phyloP scores from a whole-genome alignment of 352 stramenopile genomes.

The Phytophthora constricta region DNA sequence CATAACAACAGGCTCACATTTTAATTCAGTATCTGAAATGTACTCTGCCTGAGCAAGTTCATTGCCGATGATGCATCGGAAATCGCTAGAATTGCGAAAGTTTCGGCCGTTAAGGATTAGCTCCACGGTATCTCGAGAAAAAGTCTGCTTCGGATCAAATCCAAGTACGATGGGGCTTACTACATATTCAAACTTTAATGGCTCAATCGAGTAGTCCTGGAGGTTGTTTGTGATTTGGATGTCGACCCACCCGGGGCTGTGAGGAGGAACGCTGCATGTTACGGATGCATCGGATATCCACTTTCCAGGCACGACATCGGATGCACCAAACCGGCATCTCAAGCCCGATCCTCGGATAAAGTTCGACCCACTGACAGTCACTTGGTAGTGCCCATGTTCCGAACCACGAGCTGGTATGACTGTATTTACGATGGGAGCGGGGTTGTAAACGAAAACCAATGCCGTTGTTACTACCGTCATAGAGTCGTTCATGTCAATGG shows the following conservation, averaged over 20 bases:
- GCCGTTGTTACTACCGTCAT: neutral
- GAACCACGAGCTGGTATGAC: conserved; percentile 40
- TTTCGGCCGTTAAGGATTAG: conserved; percentile 38
- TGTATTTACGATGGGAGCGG: conserved; percentile 12
- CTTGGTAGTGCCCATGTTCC: conserved; percentile 30
- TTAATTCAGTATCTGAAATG: conserved; percentile 34
- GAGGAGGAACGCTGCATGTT: conserved; percentile 36
- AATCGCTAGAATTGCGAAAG: conserved; percentile 45
- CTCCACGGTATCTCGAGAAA: conserved; percentile 2
- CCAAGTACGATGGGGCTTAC: conserved; percentile 37
- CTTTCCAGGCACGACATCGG: conserved; percentile 29
- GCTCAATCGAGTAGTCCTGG: conserved; percentile 51
- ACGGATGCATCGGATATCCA: conserved; percentile 47
- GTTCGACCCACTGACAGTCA: conserved; percentile 40
- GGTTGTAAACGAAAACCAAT: conserved; percentile 37
- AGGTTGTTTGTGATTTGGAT: conserved; percentile 65
- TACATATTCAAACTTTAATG: conserved; percentile 47
- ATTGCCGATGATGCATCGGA: conserved; percentile 46
- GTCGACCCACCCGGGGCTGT: conserved; percentile 38
- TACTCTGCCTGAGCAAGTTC: conserved; percentile 31
- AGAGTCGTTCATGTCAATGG: conserved; percentile 26
- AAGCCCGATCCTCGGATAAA: conserved; percentile 45
- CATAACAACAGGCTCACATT: conserved; percentile 19
- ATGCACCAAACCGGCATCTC: conserved; percentile 52
- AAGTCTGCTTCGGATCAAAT: conserved; percentile 34